These are phyloP conservation scores for Excoecaria agallocha DNA, from an alignment of 345 rosid genomes.

Conservation along the genomic window DNA sequence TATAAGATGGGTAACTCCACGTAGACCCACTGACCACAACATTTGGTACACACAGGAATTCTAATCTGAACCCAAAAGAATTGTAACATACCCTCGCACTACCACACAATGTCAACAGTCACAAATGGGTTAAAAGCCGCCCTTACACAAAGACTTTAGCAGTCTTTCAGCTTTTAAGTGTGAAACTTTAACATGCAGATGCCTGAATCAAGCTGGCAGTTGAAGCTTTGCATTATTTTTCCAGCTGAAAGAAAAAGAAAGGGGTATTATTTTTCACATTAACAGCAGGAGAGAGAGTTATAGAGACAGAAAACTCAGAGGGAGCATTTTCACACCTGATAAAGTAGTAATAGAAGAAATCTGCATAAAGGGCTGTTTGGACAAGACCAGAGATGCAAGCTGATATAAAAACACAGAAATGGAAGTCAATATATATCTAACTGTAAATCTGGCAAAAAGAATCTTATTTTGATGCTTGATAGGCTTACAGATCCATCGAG, in stretches of 20 bases:
- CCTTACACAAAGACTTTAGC: not conserved
- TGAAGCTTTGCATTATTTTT: conserved; percentile 85
- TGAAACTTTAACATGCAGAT: not conserved
- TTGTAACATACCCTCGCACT: not conserved
- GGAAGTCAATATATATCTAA: conserved; percentile 12
- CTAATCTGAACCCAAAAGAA: not conserved
- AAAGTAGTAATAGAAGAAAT: conserved; percentile 93
- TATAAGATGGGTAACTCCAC: not conserved
- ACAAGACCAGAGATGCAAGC: conserved; percentile 81
- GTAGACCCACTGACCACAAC: not conserved
- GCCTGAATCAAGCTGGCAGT: conserved; percentile 70
- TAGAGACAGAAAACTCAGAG: not conserved
- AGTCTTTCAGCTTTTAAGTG: not conserved
- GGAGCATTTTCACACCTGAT: conserved; percentile 48
- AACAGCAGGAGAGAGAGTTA: not conserved
- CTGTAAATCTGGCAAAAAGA: not conserved
- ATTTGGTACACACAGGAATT: not conserved
- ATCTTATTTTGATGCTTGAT: not conserved
- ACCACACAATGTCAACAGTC: not conserved
- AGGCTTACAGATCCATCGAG: conserved; percentile 73
- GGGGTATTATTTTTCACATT: not conserved
- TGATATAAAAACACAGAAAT: conserved; percentile 28
- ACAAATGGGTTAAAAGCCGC: too few relatives aligned
- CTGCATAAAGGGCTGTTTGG: conserved; percentile 87
- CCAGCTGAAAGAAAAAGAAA: conserved; percentile 53